Base-by-base conservation (phyloP, 2,329 filamentous ascomycete species). In the Scopulariopsis brevicaulis region DNA sequence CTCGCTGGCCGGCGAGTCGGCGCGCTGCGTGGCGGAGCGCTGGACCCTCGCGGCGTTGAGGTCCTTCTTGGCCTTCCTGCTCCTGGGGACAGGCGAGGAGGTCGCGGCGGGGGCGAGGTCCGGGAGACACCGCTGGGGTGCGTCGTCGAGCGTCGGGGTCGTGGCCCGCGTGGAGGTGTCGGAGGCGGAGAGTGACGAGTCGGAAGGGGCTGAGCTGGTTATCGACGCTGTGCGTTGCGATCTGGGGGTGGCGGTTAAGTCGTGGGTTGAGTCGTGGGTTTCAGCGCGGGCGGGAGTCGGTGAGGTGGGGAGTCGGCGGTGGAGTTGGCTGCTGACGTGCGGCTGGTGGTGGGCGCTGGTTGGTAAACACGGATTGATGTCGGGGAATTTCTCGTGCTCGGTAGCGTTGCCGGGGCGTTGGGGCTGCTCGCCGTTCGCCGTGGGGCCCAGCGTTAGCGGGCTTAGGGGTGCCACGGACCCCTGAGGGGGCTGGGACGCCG, bases 41-140 rank as follows among this genome's bases (percentile, higher is more conserved):
- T 75, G 73, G 60, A 74, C 65, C 60, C 77, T 73, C 62, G 73
- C 74, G 63, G 76, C 76, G 69, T 80, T 75, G 69, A 79, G 69
- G 61, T 75, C 73, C 67, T 76, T 71, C 64, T 76, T 75, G 72
- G 77, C 70, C 61, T 73, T 71, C 64, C 74, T 68, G 65, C 64
- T 74, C 60, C 74, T 70, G 57, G 69, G 64, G 46, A 24, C 46
- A n/a, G 46, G 20, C 4, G 46, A 24, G 60, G 69, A 65, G 61
- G 25, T 60, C 22, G 56, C 28, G 37, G 54, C 43, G 15, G 53
- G 55, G 20, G 53, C 50, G 24, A 59, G 59, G 8, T 59, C 58
- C 7, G 55, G 57, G 52, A 37, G 56, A 32, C 59, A 50, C 20
- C 55, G 48, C 12, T 58, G 51, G 24, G 56, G 48, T 20, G 60